Conservation (phyloP, 106 monocot species). For the Dactylorhiza incarnata region DNA sequence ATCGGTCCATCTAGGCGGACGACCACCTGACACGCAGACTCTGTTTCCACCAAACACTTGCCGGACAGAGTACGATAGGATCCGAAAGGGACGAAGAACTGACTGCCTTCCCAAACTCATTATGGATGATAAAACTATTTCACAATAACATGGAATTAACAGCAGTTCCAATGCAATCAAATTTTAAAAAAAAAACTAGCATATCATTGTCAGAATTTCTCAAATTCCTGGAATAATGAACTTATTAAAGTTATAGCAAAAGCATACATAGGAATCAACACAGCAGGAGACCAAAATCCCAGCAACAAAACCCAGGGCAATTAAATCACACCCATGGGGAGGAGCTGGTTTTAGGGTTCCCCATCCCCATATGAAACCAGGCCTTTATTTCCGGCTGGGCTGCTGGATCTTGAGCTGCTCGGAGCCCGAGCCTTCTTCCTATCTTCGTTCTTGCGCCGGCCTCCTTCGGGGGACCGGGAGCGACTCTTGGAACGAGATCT, state of each 20-base stretch:
- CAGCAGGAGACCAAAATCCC: neutral
- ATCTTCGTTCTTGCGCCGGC: neutral
- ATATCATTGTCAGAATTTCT: neutral
- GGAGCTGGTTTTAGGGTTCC: neutral
- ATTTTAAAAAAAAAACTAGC: neutral
- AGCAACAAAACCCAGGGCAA: neutral
- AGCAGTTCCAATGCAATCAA: neutral
- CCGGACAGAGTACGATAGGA: too few species aligned
- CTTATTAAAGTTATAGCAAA: too few species aligned
- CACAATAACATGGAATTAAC: too few species aligned
- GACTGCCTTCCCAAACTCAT: too few species aligned
- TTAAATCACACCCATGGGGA: neutral
- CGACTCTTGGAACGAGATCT: conserved; percentile 16
- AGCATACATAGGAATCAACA: neutral
- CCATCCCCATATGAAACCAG: conserved; percentile 42
- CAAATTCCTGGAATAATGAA: too few species aligned
- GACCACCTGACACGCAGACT: too few species aligned
- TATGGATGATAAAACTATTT: too few species aligned
- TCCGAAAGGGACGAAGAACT: too few species aligned
- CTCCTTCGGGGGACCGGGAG: conserved; percentile 9
- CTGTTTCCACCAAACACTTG: too few species aligned
- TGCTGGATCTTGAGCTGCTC: conserved; percentile 32
- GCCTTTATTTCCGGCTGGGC: conserved; percentile 22
- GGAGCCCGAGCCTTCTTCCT: neutral
- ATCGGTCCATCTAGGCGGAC: too few species aligned